Conservation (phyloP, 1,284 basidiomycete species). For the Austroboletus novae-zelandiae region DNA sequence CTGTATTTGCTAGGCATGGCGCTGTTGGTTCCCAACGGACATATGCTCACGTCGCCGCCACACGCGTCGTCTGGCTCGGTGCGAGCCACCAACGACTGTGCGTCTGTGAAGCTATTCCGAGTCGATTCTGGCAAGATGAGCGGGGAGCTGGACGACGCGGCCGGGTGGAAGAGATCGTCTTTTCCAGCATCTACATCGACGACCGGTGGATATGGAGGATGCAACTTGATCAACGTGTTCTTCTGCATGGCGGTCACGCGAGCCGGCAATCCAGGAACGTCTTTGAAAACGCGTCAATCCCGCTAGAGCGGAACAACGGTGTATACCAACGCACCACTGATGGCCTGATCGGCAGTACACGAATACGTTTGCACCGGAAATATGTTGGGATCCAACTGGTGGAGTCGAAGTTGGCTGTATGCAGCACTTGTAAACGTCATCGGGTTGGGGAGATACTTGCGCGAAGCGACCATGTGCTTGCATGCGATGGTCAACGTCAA, state of each 20-base stretch:
- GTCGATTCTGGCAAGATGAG: constrained; percentile 38
- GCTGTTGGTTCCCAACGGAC: constrained; percentile 88
- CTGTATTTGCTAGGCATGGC: constrained; percentile 82
- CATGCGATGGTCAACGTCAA: neutral
- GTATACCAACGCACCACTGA: constrained; percentile 41
- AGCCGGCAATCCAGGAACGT: constrained; percentile 47
- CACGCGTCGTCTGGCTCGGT: constrained; percentile 25
- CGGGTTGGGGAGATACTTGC: constrained; percentile 58
- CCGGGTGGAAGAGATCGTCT: constrained; percentile 50
- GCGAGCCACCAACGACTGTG: constrained; percentile 23
- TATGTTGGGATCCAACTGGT: constrained; percentile 68
- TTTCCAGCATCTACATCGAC: constrained; percentile 33
- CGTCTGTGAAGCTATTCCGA: constrained; percentile 36
- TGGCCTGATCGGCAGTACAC: constrained; percentile 36
- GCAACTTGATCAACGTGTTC: constrained; percentile 38
- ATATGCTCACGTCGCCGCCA: constrained; percentile 68
- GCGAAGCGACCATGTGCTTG: constrained; percentile 70
- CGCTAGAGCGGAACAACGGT: neutral
- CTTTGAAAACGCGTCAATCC: constrained; percentile 29
- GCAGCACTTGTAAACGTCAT: constrained; percentile 77
- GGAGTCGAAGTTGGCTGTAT: constrained; percentile 70
- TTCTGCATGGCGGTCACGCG: constrained; percentile 42
- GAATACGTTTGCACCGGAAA: constrained; percentile 71
- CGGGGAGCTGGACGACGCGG: constrained; percentile 29
- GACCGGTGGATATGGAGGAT: constrained; percentile 45